Conservation (phyloP, 1,139 yeast species). For the Yarrowia galli region DNA sequence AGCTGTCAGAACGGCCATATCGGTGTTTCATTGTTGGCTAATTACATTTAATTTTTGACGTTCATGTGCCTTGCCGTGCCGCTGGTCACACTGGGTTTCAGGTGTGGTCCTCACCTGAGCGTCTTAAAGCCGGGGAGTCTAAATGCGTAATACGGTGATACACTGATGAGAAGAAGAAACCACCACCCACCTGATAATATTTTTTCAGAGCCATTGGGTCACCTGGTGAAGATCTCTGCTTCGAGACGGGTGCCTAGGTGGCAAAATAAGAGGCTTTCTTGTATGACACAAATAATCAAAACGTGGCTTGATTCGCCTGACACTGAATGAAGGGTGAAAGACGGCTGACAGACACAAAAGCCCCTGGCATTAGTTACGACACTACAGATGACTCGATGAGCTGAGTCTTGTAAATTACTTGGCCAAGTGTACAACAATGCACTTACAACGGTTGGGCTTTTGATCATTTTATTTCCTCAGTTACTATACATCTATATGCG, state of each 20-base stretch:
- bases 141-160: neutral
- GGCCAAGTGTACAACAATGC: neutral
- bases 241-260: slow-evolving; percentile 5
- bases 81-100: slow-evolving; percentile 12
- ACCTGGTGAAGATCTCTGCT: neutral
- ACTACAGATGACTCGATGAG: neutral
- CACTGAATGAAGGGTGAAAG: slow-evolving; percentile 3
- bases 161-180: too few relatives aligned
- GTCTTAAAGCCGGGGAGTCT: slow-evolving; percentile 9
- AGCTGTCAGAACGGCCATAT: slow-evolving; percentile 9
- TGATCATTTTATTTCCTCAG: slow-evolving; percentile 21
- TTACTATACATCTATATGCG: slow-evolving; percentile 36
- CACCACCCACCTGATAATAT: neutral
- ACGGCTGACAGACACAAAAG: slow-evolving; percentile 7
- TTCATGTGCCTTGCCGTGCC: slow-evolving; percentile 27
- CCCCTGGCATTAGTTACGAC: slow-evolving; percentile 3
- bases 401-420: neutral
- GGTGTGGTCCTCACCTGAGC: slow-evolving; percentile 20
- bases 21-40: neutral
- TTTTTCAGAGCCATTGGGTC: neutral
- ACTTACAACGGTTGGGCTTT: neutral
- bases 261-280: neutral
- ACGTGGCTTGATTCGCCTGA: neutral
- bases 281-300: neutral
- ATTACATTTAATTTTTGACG: slow-evolving; percentile 11